Evolutionary conservation across 345 rosid species (phyloP).

Genomic region (Sonneratia alba): DNA sequence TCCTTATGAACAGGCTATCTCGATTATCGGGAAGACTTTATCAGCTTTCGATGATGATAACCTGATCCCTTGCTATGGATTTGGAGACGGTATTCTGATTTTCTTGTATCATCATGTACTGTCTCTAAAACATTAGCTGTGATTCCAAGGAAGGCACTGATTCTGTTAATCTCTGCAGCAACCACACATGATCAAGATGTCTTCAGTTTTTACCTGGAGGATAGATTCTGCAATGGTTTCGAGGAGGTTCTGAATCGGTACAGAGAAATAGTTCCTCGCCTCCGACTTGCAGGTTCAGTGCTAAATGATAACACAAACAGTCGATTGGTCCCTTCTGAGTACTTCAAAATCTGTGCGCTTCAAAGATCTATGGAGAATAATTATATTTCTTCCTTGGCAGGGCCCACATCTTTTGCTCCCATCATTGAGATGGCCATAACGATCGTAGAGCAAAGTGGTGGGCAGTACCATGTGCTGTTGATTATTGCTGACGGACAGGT

Average conservation of each 20-base stretch:
- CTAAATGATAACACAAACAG: background rate
- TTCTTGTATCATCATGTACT: background rate
- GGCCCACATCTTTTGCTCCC: background rate
- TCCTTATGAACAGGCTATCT: constrained; percentile 79
- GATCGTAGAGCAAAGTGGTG: background rate
- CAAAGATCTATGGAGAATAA: background rate
- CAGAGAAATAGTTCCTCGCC: constrained; percentile 38
- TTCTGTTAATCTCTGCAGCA: constrained; percentile 20
- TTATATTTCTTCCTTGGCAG: background rate
- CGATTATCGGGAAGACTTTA: constrained; percentile 59
- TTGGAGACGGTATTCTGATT: constrained; percentile 54
- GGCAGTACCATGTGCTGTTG: background rate
- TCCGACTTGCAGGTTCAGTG: constrained; percentile 48
- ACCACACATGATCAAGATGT: constrained; percentile 66
- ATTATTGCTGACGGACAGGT: constrained; percentile 3
- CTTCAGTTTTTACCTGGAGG: constrained; percentile 59
- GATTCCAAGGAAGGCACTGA: background rate
- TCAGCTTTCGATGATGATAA: constrained; percentile 82
- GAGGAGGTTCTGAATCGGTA: constrained; percentile 76
- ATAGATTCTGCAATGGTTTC: constrained; percentile 65
- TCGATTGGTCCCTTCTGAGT: background rate
- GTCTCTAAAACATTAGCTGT: background rate
- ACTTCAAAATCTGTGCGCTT: background rate
- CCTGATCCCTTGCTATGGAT: constrained; percentile 73
- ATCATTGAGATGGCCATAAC: background rate